Conservation (phyloP, 805 yeast genomes). For the Candida incommunis region DNA sequence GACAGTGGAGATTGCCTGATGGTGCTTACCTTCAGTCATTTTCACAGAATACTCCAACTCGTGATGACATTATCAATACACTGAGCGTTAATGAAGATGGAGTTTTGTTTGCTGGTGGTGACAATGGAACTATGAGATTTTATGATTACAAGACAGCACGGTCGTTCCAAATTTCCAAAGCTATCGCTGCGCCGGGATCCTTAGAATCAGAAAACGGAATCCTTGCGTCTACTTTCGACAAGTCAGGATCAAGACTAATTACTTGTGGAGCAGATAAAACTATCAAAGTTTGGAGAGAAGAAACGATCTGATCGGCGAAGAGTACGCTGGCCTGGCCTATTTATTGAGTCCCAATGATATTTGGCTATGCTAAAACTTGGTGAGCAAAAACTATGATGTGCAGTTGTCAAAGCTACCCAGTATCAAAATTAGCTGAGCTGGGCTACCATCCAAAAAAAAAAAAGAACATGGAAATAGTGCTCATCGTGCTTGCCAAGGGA, state of each 20-base stretch:
- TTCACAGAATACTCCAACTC: conserved; percentile 24
- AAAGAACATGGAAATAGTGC: too few relatives aligned
- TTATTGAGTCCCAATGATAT: too few relatives aligned
- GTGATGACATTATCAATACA: conserved; percentile 50
- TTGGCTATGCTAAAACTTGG: too few relatives aligned
- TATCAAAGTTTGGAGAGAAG: conserved; percentile 43
- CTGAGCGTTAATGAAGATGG: conserved; percentile 49
- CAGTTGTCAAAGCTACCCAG: too few relatives aligned
- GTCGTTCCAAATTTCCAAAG: conserved; percentile 33
- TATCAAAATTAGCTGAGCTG: too few relatives aligned
- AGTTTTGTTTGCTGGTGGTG: conserved; percentile 68
- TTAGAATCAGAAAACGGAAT: conserved; percentile 53
- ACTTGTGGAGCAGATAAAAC: conserved; percentile 86
- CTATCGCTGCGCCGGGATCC: conserved; percentile 59
- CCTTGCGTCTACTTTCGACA: conserved; percentile 58
- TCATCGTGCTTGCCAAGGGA: too few relatives aligned
- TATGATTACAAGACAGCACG: conserved; percentile 68
- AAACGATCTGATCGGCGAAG: too few relatives aligned
- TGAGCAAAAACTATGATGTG: too few relatives aligned
- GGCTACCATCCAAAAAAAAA: too few relatives aligned
- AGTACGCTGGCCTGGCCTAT: too few relatives aligned
- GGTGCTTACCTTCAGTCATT: conserved; percentile 57
- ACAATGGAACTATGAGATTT: conserved; percentile 63
- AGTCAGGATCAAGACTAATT: conserved; percentile 63
- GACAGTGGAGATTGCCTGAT: conserved; percentile 72